Evolutionary conservation across 2,329 filamentous ascomycete genomes (phyloP).

Genomic region (Aspergillus sclerotialis): DNA sequence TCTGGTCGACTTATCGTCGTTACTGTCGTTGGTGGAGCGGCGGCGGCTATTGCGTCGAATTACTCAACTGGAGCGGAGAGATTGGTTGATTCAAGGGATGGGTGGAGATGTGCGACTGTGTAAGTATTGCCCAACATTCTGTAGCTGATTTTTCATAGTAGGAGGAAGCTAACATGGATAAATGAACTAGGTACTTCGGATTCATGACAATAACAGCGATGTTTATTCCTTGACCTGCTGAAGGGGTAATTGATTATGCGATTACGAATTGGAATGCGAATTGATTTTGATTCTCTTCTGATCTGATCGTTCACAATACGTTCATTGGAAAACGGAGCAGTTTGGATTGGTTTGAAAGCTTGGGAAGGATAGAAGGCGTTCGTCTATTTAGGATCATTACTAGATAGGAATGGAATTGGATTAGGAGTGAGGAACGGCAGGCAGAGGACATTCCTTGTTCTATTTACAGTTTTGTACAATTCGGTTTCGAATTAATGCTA

Average conservation of each 20-base stretch:
- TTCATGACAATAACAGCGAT: constrained; percentile 34
- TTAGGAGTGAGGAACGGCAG: too few species aligned
- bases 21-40: constrained; percentile 44
- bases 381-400: constrained; percentile 1
- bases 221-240: constrained; percentile 24
- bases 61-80: constrained; percentile 27
- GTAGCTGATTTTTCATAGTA: too few species aligned
- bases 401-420: background rate
- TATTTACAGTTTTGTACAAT: too few species aligned
- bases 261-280: constrained; percentile 6
- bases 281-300: constrained; percentile 5
- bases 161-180: too few species aligned
- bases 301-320: too few species aligned
- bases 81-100: constrained; percentile 31
- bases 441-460: too few species aligned
- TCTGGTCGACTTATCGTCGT: constrained; percentile 53
- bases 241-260: background rate
- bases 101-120: constrained; percentile 33
- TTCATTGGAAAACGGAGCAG: too few species aligned
- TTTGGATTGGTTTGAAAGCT: background rate
- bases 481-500: too few species aligned
- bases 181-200: constrained; percentile 35
- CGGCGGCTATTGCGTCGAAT: constrained; percentile 33
- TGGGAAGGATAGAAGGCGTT: background rate
- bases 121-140: constrained; percentile 16